Evolutionary conservation across 768 basidiomycete genomes (phyloP).

Genomic region (Austroboletus festivus): DNA sequence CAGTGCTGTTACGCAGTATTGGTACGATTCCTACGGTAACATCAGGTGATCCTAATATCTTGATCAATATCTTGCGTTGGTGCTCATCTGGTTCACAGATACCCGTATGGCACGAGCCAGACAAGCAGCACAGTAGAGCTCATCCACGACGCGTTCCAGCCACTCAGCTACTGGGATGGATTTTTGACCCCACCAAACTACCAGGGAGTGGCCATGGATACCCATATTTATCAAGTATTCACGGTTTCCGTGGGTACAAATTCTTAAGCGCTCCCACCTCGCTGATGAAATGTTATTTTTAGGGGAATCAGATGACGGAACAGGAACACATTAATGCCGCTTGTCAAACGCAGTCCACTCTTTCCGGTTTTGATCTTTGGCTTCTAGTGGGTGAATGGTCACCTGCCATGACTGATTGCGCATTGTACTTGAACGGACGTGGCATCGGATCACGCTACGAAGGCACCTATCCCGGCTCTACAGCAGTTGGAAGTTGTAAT

Average conservation of each 20-base stretch:
- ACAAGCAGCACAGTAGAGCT: constrained; percentile 59
- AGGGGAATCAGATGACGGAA: constrained; percentile 47
- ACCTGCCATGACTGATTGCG: constrained; percentile 70
- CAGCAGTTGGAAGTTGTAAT: constrained; percentile 67
- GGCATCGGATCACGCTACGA: constrained; percentile 65
- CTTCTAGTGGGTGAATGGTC: constrained; percentile 88
- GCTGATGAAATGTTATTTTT: constrained; percentile 18
- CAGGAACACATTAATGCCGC: constrained; percentile 59
- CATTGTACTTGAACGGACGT: constrained; percentile 67
- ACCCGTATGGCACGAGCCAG: constrained; percentile 41
- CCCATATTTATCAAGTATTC: constrained; percentile 79
- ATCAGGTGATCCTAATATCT: constrained; percentile 47
- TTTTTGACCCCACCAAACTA: constrained; percentile 53
- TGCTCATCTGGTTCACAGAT: constrained; percentile 25
- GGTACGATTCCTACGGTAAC: constrained; percentile 70
- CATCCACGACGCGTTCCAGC: constrained; percentile 79
- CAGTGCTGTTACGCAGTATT: constrained; percentile 54
- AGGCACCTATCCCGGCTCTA: constrained; percentile 62
- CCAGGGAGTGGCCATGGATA: constrained; percentile 74
- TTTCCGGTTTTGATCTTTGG: constrained; percentile 66
- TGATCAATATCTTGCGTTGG: neutral
- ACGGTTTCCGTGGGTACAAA: constrained; percentile 44
- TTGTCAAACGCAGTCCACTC: constrained; percentile 44
- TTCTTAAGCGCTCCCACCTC: neutral
- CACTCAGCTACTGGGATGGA: constrained; percentile 64